Evolutionary conservation across 75 land plant genomes (phyloP), one percentile per base, ranked within the genome.

Genomic region (Picea sitchensis): DNA sequence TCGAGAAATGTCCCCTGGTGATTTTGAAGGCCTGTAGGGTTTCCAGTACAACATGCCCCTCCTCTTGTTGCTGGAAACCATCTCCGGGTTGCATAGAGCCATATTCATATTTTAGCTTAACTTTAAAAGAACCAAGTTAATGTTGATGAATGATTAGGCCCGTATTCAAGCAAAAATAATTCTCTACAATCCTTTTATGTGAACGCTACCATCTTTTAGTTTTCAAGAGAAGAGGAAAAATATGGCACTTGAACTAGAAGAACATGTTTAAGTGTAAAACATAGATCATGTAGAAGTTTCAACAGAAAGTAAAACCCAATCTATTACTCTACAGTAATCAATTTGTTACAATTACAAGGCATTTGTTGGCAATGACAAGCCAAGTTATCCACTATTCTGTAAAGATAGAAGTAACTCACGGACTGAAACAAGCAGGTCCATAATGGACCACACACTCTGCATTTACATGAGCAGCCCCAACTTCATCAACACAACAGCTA

Each of bases 401-500:
- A 31, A 65, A 65, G 38, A 36, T 65, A 15, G 9, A 31, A 13
- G 69, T 7, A 44, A 71, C 94, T 87, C 68, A 94, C 96, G 83
- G 89, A 87, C 98, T 97, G n/a, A 93, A 80, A 71, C 99, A 97
- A 6, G 99, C 91, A 69, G 90, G 94, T 5, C 99, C 99, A 80
- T 95, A 97, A 82, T 97, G 99, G 13, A 97, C 77, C 57, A 97
- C 94, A 69, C 94, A 95, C 68, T 97, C 96, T 5, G 98, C 99
- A 77, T 82, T 79, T 15, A 86, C 85, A 77, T 97, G 98, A 4
- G 94, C 86, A 61, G 99, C 99, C 60, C 94, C 98, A 32, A 97
- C 91, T 83, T 97, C 99, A 65, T 97, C 99, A n/a, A 91, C 91
- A 59, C 99, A 97, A 80, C 99, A 97, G 73, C 97, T 94, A 9